phyloP scores from a whole-genome alignment of 345 rosid species.

The Hibiscus tridactylites region DNA sequence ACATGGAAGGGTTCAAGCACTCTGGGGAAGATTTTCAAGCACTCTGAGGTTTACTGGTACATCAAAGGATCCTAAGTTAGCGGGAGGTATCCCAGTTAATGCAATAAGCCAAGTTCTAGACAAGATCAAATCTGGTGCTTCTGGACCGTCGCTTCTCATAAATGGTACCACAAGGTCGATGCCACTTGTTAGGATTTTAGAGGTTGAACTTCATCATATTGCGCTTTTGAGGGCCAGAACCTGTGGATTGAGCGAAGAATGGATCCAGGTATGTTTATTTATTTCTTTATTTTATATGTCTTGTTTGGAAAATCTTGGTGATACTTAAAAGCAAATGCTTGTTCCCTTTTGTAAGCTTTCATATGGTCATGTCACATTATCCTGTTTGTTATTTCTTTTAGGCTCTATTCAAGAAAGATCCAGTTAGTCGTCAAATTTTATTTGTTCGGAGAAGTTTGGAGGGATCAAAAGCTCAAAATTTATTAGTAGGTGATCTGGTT shows the following conservation, averaged over 20 bases:
- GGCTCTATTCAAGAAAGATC: conserved; percentile 84
- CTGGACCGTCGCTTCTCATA: conserved; percentile 65
- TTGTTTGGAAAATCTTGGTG: not conserved
- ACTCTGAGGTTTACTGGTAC: conserved; percentile 58
- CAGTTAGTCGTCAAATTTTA: conserved; percentile 75
- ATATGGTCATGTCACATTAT: not conserved
- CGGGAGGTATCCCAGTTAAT: conserved; percentile 74
- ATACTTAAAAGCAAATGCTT: not conserved
- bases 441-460: conserved; percentile 73
- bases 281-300: not conserved
- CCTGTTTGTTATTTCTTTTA: conserved; percentile 15
- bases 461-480: conserved; percentile 81
- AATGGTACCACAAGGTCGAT: conserved; percentile 80
- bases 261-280: conserved; percentile 60
- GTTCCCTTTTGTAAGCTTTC: not conserved
- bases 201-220: conserved; percentile 87
- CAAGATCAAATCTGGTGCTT: conserved; percentile 58
- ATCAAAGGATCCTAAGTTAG: conserved; percentile 90
- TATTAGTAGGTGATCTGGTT: conserved; percentile 90
- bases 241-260: conserved; percentile 74
- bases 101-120: conserved; percentile 72
- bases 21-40: conserved; percentile 97
- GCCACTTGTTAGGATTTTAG: conserved; percentile 85
- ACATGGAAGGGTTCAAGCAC: conserved; percentile 77
- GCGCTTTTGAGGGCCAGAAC: conserved; percentile 90